Conservation (phyloP, 495 filamentous ascomycete species). For the Sabuloglossum arenarium region DNA sequence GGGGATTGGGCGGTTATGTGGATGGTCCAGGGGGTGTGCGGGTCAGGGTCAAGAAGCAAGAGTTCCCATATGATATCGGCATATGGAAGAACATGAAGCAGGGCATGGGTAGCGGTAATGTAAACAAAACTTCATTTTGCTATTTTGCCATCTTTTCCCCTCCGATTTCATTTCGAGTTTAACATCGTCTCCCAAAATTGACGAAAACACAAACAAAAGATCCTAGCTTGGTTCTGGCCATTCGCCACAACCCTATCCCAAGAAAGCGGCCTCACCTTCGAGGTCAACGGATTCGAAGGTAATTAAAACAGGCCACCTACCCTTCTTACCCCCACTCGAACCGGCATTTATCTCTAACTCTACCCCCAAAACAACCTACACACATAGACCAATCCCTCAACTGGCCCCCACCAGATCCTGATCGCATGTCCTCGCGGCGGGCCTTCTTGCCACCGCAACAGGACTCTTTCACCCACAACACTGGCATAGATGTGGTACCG, state of each 20-base stretch:
- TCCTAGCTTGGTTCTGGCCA: slow-evolving; percentile 43
- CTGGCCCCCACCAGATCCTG: slow-evolving; percentile 90
- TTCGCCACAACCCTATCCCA: slow-evolving; percentile 33
- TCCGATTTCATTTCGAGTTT: not conserved
- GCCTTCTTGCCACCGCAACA: slow-evolving; percentile 11
- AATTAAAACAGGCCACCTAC: too few relatives aligned
- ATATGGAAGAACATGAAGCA: slow-evolving; percentile 57
- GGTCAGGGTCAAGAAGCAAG: slow-evolving; percentile 38
- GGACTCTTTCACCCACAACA: slow-evolving; percentile 15
- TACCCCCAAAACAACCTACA: not conserved
- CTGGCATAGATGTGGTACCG: not conserved
- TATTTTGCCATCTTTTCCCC: not conserved
- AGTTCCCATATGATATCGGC: slow-evolving; percentile 86
- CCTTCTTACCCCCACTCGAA: too few relatives aligned
- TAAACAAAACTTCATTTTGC: too few relatives aligned
- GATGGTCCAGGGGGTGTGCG: slow-evolving; percentile 36
- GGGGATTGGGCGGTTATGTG: slow-evolving; percentile 33
- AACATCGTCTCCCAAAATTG: not conserved
- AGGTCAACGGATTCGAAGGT: slow-evolving; percentile 79
- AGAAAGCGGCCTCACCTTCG: slow-evolving; percentile 40
- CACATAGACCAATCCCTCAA: slow-evolving; percentile 25
- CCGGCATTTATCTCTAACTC: too few relatives aligned
- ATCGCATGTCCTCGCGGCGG: slow-evolving; percentile 48
- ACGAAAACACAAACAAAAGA: too few relatives aligned
- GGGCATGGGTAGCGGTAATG: slow-evolving; percentile 44